Evolutionary conservation across 2,329 filamentous ascomycete species (phyloP), one percentile per base, ranked within the genome.

Genomic region (Cladophialophora immunda): DNA sequence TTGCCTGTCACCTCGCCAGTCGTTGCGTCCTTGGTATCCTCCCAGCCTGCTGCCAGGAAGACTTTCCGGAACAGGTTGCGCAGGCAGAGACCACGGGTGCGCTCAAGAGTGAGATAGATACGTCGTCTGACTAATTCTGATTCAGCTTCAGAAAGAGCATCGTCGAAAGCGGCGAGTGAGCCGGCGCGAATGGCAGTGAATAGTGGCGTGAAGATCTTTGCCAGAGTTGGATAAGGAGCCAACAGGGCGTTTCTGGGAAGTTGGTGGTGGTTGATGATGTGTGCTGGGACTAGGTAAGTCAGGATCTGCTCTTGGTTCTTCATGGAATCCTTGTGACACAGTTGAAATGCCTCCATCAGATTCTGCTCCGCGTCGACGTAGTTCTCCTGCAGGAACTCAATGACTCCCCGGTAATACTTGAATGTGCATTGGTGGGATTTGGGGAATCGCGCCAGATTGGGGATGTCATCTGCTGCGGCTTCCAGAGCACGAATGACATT

Each of bases 321-420:
- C 59, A 81, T 83, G 0, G 92, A 88, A 64, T 87, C 82, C 71
- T 86, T 88, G 74, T 94, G 89, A 76, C 95, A 98, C 71, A 92
- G 83, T n/a, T 85, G 82, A 87, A 92, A 95, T 32, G 95, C 94
- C 76, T 90, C 87, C 2, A 89, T 90, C 22, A 99, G 84, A 76
- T 93, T 86, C 72, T 90, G 87, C 78, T 97, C 93, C 0, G 94
- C 92, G 87, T 92, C 87, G 1, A 85, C 82, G 75, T 99, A 99
- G 75, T 97, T 93, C 77, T 99, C 96, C 69, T 98, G 94, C 4
- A 99, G 80, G 76, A 99, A 99, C 65, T 89, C 87, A n/a, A 99
- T 87, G 4, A 99, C 92, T 11, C 95, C 95, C 71, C 94, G 88
- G 76, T 97, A 98, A 80, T 97, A 99, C 76, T 93, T 94, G 82